Evolutionary conservation across 176 grass and related monocot genomes (phyloP).

Genomic region (Oryza glumipatula): DNA sequence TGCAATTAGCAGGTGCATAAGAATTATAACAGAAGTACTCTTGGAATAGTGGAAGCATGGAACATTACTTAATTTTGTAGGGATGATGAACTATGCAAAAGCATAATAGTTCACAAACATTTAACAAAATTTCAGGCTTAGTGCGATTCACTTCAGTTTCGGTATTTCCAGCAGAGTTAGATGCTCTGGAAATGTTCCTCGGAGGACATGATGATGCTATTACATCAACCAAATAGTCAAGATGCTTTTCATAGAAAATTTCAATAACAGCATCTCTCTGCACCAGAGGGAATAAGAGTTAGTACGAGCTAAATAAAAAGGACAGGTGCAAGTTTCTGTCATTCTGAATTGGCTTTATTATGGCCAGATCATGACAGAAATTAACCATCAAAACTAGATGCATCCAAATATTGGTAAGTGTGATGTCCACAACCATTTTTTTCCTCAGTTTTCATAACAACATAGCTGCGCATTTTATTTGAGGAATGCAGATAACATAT

Average conservation of each 20-base stretch:
- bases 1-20: constrained; percentile 44
- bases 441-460: constrained; percentile 8
- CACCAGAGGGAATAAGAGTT: constrained; percentile 44
- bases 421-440: background rate
- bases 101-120: constrained; percentile 92
- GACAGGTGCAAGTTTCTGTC: constrained; percentile 5
- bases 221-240: constrained; percentile 91
- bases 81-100: constrained; percentile 98
- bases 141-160: constrained; percentile 50
- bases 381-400: background rate
- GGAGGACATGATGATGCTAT: constrained; percentile 84
- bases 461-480: constrained; percentile 16
- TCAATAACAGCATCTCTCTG: constrained; percentile 94
- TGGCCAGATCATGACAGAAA: background rate
- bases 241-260: constrained; percentile 97
- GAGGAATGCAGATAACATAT: background rate
- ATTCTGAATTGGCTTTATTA: constrained; percentile 23
- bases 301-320: constrained; percentile 35
- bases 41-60: constrained; percentile 39
- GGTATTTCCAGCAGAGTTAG: constrained; percentile 40
- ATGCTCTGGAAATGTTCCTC: constrained; percentile 43
- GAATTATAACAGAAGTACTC: constrained; percentile 24
- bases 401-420: background rate
- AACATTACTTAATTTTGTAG: constrained; percentile 89
- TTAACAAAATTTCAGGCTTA: constrained; percentile 93